A percentile compares a stretch with the other conserved stretches of the same genome.
These are phyloP conservation scores for Populus hybrid DNA, from an alignment of 441 rosid species.

Conservation along the genomic window DNA sequence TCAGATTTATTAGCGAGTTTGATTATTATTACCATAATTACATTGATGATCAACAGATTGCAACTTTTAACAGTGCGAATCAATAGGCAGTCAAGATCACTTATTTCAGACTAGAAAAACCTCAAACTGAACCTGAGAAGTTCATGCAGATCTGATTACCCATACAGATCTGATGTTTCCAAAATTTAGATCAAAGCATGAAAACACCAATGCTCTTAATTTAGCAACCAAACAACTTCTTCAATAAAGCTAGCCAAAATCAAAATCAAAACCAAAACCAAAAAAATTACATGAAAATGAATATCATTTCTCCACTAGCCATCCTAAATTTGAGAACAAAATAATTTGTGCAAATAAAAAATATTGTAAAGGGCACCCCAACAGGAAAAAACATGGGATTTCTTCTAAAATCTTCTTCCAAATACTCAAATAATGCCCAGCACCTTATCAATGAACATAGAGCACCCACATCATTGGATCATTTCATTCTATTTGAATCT, in stretches of 20 bases:
- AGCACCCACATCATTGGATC: neutral
- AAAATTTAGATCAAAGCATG: neutral
- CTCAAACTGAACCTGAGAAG: neutral
- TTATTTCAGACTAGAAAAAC: neutral
- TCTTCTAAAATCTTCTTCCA: neutral
- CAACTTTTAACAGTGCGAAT: neutral
- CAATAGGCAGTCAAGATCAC: neutral
- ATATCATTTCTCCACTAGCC: neutral
- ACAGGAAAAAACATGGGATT: neutral
- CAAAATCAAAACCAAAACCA: too few relatives aligned
- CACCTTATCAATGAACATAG: neutral
- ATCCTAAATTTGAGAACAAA: neutral
- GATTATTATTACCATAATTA: neutral
- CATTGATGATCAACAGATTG: neutral
- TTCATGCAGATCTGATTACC: neutral
- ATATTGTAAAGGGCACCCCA: neutral
- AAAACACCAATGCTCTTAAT: neutral
- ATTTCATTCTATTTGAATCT: neutral
- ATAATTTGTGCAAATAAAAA: neutral
- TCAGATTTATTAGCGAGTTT: neutral
- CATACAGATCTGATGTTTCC: neutral
- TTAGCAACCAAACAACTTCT: neutral
- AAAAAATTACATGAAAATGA: too few relatives aligned
- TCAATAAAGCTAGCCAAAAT: neutral
- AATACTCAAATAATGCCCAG: neutral